phyloP scores from a whole-genome alignment of 225 moss, liverwort and hornwort genomes.

The Sphagnum tenellum region DNA sequence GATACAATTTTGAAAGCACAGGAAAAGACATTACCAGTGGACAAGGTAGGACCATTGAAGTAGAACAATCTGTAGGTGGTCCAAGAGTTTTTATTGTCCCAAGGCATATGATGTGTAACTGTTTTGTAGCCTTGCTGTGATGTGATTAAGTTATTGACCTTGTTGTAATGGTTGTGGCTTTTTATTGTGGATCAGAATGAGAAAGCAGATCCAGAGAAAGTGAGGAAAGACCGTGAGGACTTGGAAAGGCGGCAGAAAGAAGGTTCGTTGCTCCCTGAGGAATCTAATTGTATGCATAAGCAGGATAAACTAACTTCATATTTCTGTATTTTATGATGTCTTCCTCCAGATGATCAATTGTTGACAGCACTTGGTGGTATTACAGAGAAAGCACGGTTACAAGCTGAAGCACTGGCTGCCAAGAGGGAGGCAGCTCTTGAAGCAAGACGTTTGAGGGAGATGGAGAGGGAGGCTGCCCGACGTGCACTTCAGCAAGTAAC shows the following conservation, averaged over 20 bases:
- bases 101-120: no score
- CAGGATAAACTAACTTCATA: neutral
- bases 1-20: constrained; percentile 89
- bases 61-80: no score
- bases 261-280: constrained; percentile 18
- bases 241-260: constrained; percentile 76
- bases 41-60: constrained; percentile 45
- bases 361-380: neutral
- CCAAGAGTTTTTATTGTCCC: no score
- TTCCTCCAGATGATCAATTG: neutral
- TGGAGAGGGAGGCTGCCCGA: constrained; percentile 85
- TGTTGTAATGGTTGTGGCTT: neutral
- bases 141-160: neutral
- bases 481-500: constrained; percentile 73
- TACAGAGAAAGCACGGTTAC: constrained; percentile 87
- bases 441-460: constrained; percentile 67
- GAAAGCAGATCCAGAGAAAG: constrained; percentile 74
- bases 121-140: neutral
- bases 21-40: constrained; percentile 78
- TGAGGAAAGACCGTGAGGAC: constrained; percentile 73
- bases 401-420: constrained; percentile 85
- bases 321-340: neutral
- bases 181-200: constrained; percentile 48
- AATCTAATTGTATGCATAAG: neutral
- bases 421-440: constrained; percentile 60